Conservation (phyloP, 1,139 yeast genomes). For the Blastobotrys arbuscula region DNA sequence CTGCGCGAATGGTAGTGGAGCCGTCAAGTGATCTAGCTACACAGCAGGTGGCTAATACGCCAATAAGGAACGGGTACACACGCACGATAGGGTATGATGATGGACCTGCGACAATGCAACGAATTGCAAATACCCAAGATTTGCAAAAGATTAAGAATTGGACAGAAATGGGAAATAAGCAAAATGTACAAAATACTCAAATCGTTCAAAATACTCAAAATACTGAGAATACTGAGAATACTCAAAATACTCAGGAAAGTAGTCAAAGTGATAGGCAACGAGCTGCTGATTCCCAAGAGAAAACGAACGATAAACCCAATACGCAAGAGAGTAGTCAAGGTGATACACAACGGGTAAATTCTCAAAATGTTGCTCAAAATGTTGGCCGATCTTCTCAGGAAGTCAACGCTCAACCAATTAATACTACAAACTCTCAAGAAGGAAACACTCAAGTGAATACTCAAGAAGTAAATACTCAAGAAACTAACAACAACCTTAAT, state of each 20-base stretch:
- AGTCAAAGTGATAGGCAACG: neutral
- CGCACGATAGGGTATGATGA: no score
- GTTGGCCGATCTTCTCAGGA: no score
- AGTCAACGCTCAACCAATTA: no score
- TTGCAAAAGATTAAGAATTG: neutral
- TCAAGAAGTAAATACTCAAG: no score
- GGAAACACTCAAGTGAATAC: no score
- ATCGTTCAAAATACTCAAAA: neutral
- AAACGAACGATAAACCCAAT: neutral
- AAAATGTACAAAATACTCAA: neutral
- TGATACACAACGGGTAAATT: neutral
- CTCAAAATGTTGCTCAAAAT: neutral
- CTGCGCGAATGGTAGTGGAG: no score
- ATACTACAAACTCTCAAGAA: no score
- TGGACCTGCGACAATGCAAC: neutral
- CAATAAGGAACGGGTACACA: no score
- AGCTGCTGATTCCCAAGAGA: neutral
- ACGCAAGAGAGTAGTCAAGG: neutral
- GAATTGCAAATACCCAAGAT: neutral
- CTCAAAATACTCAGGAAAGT: neutral
- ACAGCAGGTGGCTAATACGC: neutral
- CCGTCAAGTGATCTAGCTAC: neutral
- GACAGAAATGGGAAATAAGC: neutral
- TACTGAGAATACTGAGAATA: neutral
- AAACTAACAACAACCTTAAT: no score